Evolutionary conservation across 257 asterid genomes (phyloP).

Genomic region (Solanum tarapatanum): DNA sequence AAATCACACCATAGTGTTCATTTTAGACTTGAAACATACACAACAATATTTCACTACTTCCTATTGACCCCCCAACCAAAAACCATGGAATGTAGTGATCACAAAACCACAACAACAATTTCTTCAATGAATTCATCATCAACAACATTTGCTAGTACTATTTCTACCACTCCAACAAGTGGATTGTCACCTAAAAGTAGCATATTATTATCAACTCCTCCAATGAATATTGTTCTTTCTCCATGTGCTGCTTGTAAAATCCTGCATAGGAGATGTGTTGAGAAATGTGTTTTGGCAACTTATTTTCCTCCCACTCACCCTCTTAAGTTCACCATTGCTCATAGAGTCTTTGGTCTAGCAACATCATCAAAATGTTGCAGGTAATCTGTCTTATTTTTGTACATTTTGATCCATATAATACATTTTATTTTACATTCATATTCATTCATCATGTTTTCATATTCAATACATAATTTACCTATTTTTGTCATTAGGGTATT

Average conservation of each 20-base stretch:
- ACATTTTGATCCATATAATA: background rate
- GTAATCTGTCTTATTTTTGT: background rate
- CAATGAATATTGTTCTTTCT: constrained; percentile 5
- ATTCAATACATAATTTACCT: no score
- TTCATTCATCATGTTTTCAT: no score
- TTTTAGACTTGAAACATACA: background rate
- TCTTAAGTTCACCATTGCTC: constrained; percentile 26
- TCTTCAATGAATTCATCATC: background rate
- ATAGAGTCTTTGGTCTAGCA: constrained; percentile 31
- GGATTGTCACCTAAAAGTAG: no score
- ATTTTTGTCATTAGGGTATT: background rate
- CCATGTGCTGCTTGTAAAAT: constrained; percentile 40
- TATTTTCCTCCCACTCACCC: constrained; percentile 33
- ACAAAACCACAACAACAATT: background rate
- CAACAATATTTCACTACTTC: background rate
- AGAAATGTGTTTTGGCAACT: constrained; percentile 26
- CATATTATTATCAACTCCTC: background rate
- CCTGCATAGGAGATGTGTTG: constrained; percentile 28
- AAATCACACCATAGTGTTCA: background rate
- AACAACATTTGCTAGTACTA: no score
- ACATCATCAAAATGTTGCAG: constrained; percentile 30
- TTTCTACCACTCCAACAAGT: no score
- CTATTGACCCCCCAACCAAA: background rate
- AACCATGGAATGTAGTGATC: background rate
- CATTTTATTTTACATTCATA: background rate